Percentiles rank a stretch among this genome's conserved stretches.
These are phyloP conservation scores for Arabidopsis suecica DNA, from an alignment of 345 rosid species.

Conservation along the genomic window DNA sequence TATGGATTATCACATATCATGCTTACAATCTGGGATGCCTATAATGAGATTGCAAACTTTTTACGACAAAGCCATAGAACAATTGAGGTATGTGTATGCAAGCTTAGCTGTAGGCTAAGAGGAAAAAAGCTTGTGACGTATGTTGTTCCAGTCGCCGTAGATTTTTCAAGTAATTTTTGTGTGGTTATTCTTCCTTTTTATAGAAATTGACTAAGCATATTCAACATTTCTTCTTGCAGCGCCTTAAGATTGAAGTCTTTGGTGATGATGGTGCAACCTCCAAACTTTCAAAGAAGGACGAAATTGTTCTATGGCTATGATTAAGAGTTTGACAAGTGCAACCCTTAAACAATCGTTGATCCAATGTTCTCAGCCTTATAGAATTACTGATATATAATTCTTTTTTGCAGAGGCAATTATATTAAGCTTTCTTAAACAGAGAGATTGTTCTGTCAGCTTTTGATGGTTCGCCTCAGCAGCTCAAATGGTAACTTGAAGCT, in stretches of 20 bases:
- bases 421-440: conserved; percentile 90
- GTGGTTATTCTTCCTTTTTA: conserved; percentile 12
- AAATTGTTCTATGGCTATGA: conserved; percentile 90
- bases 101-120: no score
- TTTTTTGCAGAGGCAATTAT: conserved; percentile 71
- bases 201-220: conserved; percentile 88
- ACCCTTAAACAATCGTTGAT: conserved; percentile 18
- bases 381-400: conserved; percentile 16
- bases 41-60: no score
- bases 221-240: conserved; percentile 92
- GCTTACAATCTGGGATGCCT: no score
- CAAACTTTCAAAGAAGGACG: conserved; percentile 86
- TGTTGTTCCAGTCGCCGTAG: no score
- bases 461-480: conserved; percentile 98
- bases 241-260: conserved; percentile 88
- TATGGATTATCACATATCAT: neutral
- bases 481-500: conserved; percentile 65
- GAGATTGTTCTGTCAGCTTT: conserved; percentile 93
- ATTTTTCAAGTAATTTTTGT: no score
- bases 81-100: neutral
- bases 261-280: conserved; percentile 57
- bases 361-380: conserved; percentile 29
- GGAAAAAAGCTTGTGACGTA: no score
- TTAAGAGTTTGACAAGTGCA: conserved; percentile 85
- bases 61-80: no score